A percentile compares a stretch with the other conserved stretches of the same genome.
phyloP scores from a whole-genome alignment of 768 basidiomycete species.

The Tephrocybe sp. region DNA sequence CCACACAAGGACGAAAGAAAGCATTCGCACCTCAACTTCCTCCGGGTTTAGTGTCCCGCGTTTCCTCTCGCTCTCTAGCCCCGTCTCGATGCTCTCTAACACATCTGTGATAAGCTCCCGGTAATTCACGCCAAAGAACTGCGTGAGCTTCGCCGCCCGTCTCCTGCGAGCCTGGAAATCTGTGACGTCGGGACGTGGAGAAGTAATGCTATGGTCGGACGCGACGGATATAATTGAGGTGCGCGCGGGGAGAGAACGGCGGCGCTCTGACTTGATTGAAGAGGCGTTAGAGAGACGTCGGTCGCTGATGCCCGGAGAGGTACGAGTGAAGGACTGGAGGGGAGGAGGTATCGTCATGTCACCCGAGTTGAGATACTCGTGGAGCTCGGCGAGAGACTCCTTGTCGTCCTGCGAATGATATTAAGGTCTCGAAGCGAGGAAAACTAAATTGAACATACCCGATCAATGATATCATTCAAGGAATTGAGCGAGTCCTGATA shows the following conservation, averaged over 20 bases:
- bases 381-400: slow-evolving; percentile 71
- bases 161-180: slow-evolving; percentile 72
- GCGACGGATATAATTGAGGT: slow-evolving; percentile 61
- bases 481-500: slow-evolving; percentile 83
- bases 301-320: slow-evolving; percentile 14
- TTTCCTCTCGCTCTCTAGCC: slow-evolving; percentile 68
- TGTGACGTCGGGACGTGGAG: slow-evolving; percentile 44
- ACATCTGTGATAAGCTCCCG: slow-evolving; percentile 75
- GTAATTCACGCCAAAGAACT: slow-evolving; percentile 89
- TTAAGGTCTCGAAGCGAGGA: slow-evolving; percentile 1
- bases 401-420: slow-evolving; percentile 61
- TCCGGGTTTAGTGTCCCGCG: slow-evolving; percentile 63
- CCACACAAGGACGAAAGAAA: neutral
- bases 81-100: slow-evolving; percentile 75
- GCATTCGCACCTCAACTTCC: slow-evolving; percentile 67
- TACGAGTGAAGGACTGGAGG: slow-evolving; percentile 24
- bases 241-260: slow-evolving; percentile 67
- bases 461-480: slow-evolving; percentile 76
- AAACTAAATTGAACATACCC: slow-evolving; percentile 46
- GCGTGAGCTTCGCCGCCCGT: slow-evolving; percentile 79
- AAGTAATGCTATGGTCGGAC: slow-evolving; percentile 45
- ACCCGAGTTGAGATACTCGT: slow-evolving; percentile 55
- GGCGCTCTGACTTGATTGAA: slow-evolving; percentile 58
- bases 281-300: slow-evolving; percentile 34
- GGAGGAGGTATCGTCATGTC: slow-evolving; percentile 21